Percentiles rank a stretch among this genome's conserved stretches.
These are phyloP conservation scores for Carex sylvatica DNA, from an alignment of 202 grass and related monocot genomes.

Conservation along the genomic window DNA sequence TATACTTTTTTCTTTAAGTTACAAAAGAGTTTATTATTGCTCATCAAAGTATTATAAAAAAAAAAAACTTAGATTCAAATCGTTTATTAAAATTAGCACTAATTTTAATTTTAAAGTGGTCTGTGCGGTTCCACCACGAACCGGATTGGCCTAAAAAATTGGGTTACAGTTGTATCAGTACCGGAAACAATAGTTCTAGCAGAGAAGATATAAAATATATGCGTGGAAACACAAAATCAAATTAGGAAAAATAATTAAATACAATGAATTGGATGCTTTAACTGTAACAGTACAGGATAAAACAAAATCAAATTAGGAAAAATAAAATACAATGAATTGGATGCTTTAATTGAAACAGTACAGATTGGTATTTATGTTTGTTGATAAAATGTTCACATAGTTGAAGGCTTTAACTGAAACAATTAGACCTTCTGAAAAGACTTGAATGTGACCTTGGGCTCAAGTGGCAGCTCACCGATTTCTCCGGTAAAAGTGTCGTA, in stretches of 20 bases:
- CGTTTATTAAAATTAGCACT: too few species aligned
- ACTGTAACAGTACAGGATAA: too few species aligned
- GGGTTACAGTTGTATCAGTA: slow-evolving; percentile 29
- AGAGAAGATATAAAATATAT: slow-evolving; percentile 47
- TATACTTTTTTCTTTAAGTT: too few species aligned
- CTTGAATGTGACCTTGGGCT: slow-evolving; percentile 50
- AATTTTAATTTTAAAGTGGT: too few species aligned
- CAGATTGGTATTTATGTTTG: too few species aligned
- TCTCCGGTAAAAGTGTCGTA: slow-evolving; percentile 74
- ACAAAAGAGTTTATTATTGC: too few species aligned
- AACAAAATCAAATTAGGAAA: too few species aligned
- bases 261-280: not conserved
- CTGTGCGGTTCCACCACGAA: too few species aligned
- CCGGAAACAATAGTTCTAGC: slow-evolving; percentile 34
- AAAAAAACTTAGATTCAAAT: too few species aligned
- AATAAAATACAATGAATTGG: not conserved
- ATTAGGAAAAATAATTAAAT: not conserved
- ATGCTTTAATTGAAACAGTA: not conserved
- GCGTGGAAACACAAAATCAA: slow-evolving; percentile 20
- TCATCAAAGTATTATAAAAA: too few species aligned
- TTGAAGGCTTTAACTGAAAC: not conserved
- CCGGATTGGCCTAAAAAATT: too few species aligned
- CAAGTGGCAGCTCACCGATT: slow-evolving; percentile 40
- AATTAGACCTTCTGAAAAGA: slow-evolving; percentile 1
- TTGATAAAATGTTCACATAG: too few species aligned